Percentiles rank a stretch among this genome's conserved stretches.
Conservation (phyloP, 345 rosid species). For the Eucalyptus tenuipes region DNA sequence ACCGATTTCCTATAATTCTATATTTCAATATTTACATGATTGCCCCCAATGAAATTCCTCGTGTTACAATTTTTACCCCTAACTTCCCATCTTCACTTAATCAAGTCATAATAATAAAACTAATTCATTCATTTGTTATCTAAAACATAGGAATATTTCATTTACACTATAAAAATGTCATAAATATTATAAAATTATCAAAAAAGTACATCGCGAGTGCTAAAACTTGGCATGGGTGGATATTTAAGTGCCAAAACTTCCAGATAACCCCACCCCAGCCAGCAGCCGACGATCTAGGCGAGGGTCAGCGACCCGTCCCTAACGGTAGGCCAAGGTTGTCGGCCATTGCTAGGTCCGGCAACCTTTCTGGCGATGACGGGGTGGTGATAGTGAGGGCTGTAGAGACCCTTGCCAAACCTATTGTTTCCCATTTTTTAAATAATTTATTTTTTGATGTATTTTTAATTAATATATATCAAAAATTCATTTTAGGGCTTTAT, state of each 20-base stretch:
- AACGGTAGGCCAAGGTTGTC: too few relatives aligned
- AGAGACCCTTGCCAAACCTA: too few relatives aligned
- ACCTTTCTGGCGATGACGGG: fast-evolving
- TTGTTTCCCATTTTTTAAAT: too few relatives aligned
- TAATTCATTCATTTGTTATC: neutral
- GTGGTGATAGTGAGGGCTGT: too few relatives aligned
- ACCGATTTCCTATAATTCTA: neutral
- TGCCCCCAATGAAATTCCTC: neutral
- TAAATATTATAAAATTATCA: neutral
- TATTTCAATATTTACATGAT: neutral
- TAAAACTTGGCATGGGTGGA: too few relatives aligned
- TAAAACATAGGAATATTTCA: neutral
- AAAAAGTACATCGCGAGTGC: fast-evolving
- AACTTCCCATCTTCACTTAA: neutral
- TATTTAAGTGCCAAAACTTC: too few relatives aligned
- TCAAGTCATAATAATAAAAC: neutral
- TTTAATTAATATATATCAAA: too few relatives aligned
- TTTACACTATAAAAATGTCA: neutral
- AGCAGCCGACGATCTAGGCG: fast-evolving
- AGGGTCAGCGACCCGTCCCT: fast-evolving
- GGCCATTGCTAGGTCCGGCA: too few relatives aligned
- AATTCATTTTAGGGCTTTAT: too few relatives aligned
- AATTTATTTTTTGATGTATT: too few relatives aligned
- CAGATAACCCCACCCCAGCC: too few relatives aligned
- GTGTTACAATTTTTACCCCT: neutral